Conservation (phyloP, 495 filamentous ascomycete species). For the Usnea hakonensis region DNA sequence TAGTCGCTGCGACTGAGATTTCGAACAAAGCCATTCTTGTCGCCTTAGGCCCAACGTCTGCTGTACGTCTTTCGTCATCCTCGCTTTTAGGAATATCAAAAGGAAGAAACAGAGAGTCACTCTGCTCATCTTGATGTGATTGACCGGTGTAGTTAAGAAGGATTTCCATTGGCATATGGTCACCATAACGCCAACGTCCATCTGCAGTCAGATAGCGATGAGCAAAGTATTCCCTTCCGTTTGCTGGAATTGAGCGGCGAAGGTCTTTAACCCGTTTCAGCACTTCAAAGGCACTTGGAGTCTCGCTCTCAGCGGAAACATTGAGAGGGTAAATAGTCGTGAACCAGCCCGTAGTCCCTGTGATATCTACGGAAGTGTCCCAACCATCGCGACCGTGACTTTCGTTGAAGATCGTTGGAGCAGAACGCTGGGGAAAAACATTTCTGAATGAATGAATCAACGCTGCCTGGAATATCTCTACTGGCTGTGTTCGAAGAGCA, state of each 20-base stretch:
- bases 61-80: constrained; percentile 38
- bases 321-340: constrained; percentile 48
- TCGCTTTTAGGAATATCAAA: constrained; percentile 42
- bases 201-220: constrained; percentile 42
- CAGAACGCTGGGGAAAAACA: constrained; percentile 42
- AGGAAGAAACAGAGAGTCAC: constrained; percentile 54
- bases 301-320: constrained; percentile 30
- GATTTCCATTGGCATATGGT: constrained; percentile 60
- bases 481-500: constrained; percentile 41
- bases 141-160: constrained; percentile 64
- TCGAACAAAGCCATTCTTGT: constrained; percentile 62
- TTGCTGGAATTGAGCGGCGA: constrained; percentile 37
- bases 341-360: constrained; percentile 56
- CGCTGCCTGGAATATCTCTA: constrained; percentile 47
- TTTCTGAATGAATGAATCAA: constrained; percentile 45
- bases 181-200: constrained; percentile 33
- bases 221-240: constrained; percentile 45
- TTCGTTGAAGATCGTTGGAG: constrained; percentile 51
- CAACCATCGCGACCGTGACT: constrained; percentile 51
- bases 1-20: constrained; percentile 50
- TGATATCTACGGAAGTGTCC: constrained; percentile 46
- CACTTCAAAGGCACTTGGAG: constrained; percentile 33
- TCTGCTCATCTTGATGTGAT: constrained; percentile 53
- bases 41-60: constrained; percentile 48
- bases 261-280: constrained; percentile 42